A percentile compares a stretch with the other conserved stretches of the same genome.
phyloP scores from a whole-genome alignment of 1,139 yeast genomes.

The Yamadazyma diddensiae region DNA sequence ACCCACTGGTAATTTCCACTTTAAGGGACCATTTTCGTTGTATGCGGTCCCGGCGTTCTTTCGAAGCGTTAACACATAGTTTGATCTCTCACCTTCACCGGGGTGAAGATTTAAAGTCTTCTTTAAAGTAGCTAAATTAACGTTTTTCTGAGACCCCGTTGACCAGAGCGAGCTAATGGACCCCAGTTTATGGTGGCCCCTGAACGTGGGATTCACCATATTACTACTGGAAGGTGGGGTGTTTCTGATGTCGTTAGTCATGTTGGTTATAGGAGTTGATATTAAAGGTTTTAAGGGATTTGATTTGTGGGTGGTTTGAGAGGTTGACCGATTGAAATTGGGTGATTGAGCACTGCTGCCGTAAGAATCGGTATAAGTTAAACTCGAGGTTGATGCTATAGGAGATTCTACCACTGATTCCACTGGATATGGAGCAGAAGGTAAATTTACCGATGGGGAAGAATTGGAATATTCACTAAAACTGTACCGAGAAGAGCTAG shows the following conservation, averaged over 20 bases:
- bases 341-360: slow-evolving; percentile 3
- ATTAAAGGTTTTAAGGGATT: slow-evolving; percentile 13
- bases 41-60: slow-evolving; percentile 53
- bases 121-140: slow-evolving; percentile 38
- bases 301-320: slow-evolving; percentile 11
- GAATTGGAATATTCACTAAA: slow-evolving; percentile 13
- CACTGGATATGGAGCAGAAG: slow-evolving; percentile 18
- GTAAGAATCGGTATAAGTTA: slow-evolving; percentile 5
- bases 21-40: slow-evolving; percentile 52
- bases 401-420: slow-evolving; percentile 19
- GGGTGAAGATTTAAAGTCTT: slow-evolving; percentile 36
- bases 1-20: slow-evolving; percentile 67
- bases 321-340: slow-evolving; percentile 7
- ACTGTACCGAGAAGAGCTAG: slow-evolving; percentile 4
- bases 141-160: slow-evolving; percentile 32
- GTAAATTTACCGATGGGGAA: slow-evolving; percentile 7
- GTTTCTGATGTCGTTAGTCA: slow-evolving; percentile 6
- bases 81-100: slow-evolving; percentile 53
- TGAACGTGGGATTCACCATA: not conserved
- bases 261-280: slow-evolving; percentile 16
- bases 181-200: slow-evolving; percentile 15
- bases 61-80: slow-evolving; percentile 54
- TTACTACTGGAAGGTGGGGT: not conserved
- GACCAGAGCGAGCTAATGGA: slow-evolving; percentile 40
- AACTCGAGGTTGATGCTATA: slow-evolving; percentile 14